phyloP scores from a whole-genome alignment of 2,329 filamentous ascomycete species.

The Curvularia hawaiiensis region DNA sequence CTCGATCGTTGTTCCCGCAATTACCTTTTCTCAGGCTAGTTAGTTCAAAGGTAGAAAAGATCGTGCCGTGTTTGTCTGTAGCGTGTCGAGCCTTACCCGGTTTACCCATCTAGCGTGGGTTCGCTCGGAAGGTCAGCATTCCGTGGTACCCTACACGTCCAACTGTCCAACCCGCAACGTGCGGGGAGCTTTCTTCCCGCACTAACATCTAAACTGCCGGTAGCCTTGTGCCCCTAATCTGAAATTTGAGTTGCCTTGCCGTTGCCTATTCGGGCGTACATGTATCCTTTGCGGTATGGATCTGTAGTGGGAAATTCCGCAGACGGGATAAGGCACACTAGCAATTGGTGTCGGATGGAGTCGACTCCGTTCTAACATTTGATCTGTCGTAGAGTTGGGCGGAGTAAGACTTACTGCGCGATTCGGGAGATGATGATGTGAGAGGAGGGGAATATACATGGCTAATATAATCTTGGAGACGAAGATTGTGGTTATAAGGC shows the following conservation, averaged over 20 bases:
- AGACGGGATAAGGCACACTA: neutral
- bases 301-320: neutral
- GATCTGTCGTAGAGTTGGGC: neutral
- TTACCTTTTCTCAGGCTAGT: neutral
- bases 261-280: neutral
- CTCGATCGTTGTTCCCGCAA: neutral
- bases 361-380: neutral
- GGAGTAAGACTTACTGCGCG: neutral
- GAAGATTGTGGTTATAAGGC: neutral
- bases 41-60: neutral
- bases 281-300: neutral
- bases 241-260: neutral
- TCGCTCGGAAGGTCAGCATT: constrained; percentile 7
- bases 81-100: constrained; percentile 7
- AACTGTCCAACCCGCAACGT: constrained; percentile 2
- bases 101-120: neutral
- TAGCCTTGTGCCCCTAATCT: neutral
- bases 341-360: neutral
- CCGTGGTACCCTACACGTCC: constrained; percentile 8
- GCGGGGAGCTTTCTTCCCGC: neutral
- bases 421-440: neutral
- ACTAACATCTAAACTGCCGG: neutral
- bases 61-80: neutral
- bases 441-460: neutral
- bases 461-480: neutral